A percentile compares a stretch with the other conserved stretches of the same genome.
These are phyloP conservation scores for Coprinopsis strossmayeri DNA, from an alignment of 768 basidiomycete species.

Conservation along the genomic window DNA sequence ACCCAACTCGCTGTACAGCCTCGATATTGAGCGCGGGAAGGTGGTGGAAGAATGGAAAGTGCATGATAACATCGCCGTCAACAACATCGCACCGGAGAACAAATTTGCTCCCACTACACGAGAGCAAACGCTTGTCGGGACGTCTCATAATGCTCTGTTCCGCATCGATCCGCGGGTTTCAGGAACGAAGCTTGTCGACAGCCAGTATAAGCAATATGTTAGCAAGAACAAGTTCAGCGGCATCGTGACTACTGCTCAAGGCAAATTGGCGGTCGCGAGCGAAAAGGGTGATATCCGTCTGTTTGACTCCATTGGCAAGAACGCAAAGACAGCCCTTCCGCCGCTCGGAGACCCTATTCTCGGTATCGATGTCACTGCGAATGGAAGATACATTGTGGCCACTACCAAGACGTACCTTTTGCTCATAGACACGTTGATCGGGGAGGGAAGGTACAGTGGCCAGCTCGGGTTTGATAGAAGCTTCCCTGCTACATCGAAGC, in stretches of 20 bases:
- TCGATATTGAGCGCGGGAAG: slow-evolving; percentile 94
- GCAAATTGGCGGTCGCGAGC: slow-evolving; percentile 88
- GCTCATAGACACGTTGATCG: slow-evolving; percentile 92
- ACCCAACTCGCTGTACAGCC: slow-evolving; percentile 75
- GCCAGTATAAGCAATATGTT: slow-evolving; percentile 92
- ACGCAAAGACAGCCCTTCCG: slow-evolving; percentile 95
- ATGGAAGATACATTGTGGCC: slow-evolving; percentile 92
- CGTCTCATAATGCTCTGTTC: slow-evolving; percentile 93
- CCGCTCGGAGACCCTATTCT: slow-evolving; percentile 93
- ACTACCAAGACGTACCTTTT: slow-evolving; percentile 93
- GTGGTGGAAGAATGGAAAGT: slow-evolving; percentile 99
- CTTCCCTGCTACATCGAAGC: slow-evolving; percentile 93
- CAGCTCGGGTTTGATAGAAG: slow-evolving; percentile 86
- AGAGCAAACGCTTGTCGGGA: slow-evolving; percentile 90
- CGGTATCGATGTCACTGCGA: slow-evolving; percentile 90
- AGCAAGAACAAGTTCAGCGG: slow-evolving; percentile 95
- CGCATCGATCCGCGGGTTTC: slow-evolving; percentile 94
- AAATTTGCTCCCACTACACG: slow-evolving; percentile 93
- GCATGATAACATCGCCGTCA: slow-evolving; percentile 80
- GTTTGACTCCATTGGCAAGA: slow-evolving; percentile 96
- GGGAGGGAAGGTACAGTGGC: slow-evolving; percentile 80
- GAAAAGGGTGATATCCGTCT: slow-evolving; percentile 95
- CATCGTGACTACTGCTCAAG: slow-evolving; percentile 78
- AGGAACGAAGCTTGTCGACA: slow-evolving; percentile 90
- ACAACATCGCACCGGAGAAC: slow-evolving; percentile 86